Evolutionary conservation across 345 rosid genomes (phyloP), one percentile per base, ranked within the genome.

Genomic region (Camelina sativa): DNA sequence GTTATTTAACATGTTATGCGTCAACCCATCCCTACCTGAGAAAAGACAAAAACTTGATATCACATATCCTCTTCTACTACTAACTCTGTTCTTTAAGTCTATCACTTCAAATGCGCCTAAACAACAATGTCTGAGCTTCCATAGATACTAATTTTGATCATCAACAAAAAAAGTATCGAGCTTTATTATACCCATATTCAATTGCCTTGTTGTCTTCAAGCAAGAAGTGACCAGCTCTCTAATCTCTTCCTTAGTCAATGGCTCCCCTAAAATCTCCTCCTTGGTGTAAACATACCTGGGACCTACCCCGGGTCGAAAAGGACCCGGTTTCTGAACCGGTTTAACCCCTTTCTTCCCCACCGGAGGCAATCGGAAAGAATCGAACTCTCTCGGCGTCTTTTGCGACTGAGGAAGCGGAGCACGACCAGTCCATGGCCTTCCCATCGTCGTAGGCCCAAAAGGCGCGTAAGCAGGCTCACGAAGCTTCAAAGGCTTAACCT

Each of bases 401-500:
- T 90, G 86, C 64, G 92, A 85, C 15, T 88, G 82, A 9, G 91
- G 96, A 62, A 85, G 64, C 58, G 97, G 97, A 6, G 95, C 89
- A 61, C 91, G 80, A 38, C 97, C 98, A 0, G 97, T 94, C 98
- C 97, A 94, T n/a, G 98, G 98, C 79, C 98, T 81, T 23, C 80
- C 67, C 86, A 86, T 88, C 6, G 96, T 88, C 19, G 87, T 81
- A 10, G 97, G 98, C 0, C 96, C 98, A 17, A 94, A 94, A 28
- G 98, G 97, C 19, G 91, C 83, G 60, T 75, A 91, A 12, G 97
- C 85, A 10, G 96, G 76, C 82, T 92, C 97, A 69, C 91, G 82
- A 19, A 95, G 82, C 82, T 83, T 89, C 56, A 90, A 55, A 10
- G 99, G 97, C 85, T 82, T 86, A 55, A 78, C 83, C 74, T 88